Evolutionary conservation across 805 yeast genomes (phyloP).

Genomic region (Limtongia smithiae): DNA sequence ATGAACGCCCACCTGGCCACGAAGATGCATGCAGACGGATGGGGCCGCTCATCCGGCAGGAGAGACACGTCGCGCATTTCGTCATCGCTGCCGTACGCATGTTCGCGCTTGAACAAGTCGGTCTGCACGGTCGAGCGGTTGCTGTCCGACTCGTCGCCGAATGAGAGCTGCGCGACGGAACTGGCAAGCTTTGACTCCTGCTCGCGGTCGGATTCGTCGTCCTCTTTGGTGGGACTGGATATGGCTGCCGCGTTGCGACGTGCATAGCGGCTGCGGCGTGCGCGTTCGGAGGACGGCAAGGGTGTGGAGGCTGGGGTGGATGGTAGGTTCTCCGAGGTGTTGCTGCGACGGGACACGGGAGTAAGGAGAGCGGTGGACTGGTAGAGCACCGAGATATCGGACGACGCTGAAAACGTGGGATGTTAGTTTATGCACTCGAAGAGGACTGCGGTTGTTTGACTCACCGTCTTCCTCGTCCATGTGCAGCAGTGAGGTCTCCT

Average conservation of each 20-base stretch:
- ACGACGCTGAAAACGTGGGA: background rate
- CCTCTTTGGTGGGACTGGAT: background rate
- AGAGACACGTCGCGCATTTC: conserved; percentile 1
- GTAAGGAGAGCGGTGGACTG: conserved; percentile 17
- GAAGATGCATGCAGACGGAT: conserved; percentile 28
- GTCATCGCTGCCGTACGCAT: background rate
- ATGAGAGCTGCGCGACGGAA: no score
- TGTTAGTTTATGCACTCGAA: no score
- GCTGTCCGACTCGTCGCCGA: no score
- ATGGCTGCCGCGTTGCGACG: background rate
- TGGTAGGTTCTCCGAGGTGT: conserved; percentile 2
- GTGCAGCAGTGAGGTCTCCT: no score
- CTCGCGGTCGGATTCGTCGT: no score
- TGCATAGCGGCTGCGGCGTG: background rate
- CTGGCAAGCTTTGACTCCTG: no score
- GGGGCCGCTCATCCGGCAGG: conserved; percentile 12
- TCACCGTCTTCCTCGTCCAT: background rate
- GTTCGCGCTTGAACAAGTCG: background rate
- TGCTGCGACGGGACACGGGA: conserved; percentile 21
- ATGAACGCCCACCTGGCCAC: conserved; percentile 20
- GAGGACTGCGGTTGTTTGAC: background rate
- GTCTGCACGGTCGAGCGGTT: no score
- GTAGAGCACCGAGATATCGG: background rate
- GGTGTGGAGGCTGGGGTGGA: conserved; percentile 27
- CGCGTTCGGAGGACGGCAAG: conserved; percentile 10